These are phyloP conservation scores for Tetrapisispora arboricola DNA, from an alignment of 805 yeast genomes.

Conservation along the genomic window DNA sequence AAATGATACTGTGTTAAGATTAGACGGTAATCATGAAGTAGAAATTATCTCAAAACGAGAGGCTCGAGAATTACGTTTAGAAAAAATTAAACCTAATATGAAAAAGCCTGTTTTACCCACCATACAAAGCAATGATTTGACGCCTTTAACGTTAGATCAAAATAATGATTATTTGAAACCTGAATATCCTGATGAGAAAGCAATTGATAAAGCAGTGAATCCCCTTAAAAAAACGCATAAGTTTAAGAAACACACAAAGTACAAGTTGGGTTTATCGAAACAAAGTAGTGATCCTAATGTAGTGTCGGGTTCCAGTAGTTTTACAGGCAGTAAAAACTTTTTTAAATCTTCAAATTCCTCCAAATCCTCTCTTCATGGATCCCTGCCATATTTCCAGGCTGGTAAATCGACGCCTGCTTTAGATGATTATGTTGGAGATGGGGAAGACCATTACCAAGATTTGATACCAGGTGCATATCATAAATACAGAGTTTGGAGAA, in stretches of 20 bases:
- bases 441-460: slow-evolving; percentile 21
- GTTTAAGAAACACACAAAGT: slow-evolving; percentile 14
- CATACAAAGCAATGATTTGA: slow-evolving; percentile 27
- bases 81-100: slow-evolving; percentile 22
- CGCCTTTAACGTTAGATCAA: slow-evolving; percentile 26
- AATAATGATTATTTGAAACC: slow-evolving; percentile 16
- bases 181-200: slow-evolving; percentile 5
- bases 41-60: slow-evolving; percentile 36
- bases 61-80: slow-evolving; percentile 30
- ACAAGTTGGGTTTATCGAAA: slow-evolving; percentile 15
- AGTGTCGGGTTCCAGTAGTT: slow-evolving; percentile 7
- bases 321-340: slow-evolving; percentile 13
- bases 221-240: slow-evolving; percentile 5
- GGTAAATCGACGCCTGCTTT: slow-evolving; percentile 9
- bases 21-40: slow-evolving; percentile 33
- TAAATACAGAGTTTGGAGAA: slow-evolving; percentile 80
- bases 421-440: slow-evolving; percentile 9
- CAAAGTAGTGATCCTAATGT: slow-evolving; percentile 10
- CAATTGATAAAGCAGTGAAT: slow-evolving; percentile 1
- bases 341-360: slow-evolving; percentile 30
- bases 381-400: slow-evolving; percentile 12
- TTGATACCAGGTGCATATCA: slow-evolving; percentile 49
- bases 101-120: slow-evolving; percentile 26
- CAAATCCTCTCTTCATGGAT: slow-evolving; percentile 23
- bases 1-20: slow-evolving; percentile 32